These are phyloP conservation scores for Alternaria solani DNA, from an alignment of 2,329 filamentous ascomycete species.

Conservation along the genomic window DNA sequence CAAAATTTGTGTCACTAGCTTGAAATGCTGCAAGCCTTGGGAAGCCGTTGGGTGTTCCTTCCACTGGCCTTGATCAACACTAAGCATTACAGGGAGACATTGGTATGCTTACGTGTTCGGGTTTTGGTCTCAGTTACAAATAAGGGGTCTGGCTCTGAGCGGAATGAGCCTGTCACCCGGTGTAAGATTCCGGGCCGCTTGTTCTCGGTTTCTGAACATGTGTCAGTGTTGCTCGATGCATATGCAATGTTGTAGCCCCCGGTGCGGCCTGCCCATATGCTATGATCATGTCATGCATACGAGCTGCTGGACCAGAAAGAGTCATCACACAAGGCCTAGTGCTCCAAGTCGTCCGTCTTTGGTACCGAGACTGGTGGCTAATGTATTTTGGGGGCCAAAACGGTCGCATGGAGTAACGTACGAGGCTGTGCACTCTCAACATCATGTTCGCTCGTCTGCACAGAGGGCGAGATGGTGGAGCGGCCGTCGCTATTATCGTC, in stretches of 20 bases:
- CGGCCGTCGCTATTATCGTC: slow-evolving; percentile 23
- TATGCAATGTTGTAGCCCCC: not conserved
- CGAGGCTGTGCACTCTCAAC: slow-evolving; percentile 43
- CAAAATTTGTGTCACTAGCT: slow-evolving; percentile 51
- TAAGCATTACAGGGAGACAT: not conserved
- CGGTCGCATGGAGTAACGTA: slow-evolving; percentile 28
- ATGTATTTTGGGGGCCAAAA: slow-evolving; percentile 23
- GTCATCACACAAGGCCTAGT: not conserved
- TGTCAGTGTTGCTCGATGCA: slow-evolving; percentile 19
- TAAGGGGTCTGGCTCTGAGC: slow-evolving; percentile 38
- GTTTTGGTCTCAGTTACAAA: slow-evolving; percentile 45
- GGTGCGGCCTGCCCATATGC: not conserved
- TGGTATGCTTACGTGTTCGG: slow-evolving; percentile 37
- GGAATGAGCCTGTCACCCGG: slow-evolving; percentile 43
- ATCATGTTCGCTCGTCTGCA: slow-evolving; percentile 19
- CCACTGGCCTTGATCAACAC: slow-evolving; percentile 36
- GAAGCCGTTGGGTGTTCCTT: slow-evolving; percentile 51
- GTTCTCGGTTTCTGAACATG: slow-evolving; percentile 29
- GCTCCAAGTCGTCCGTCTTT: not conserved
- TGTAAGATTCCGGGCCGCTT: slow-evolving; percentile 36
- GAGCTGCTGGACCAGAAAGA: not conserved
- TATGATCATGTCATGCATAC: slow-evolving; percentile 3
- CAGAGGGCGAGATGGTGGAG: slow-evolving; percentile 19
- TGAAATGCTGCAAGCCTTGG: slow-evolving; percentile 52
- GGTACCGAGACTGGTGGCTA: not conserved